Conservation (phyloP, 164 flowering plant genomes). For the Vitis rotundifolia region DNA sequence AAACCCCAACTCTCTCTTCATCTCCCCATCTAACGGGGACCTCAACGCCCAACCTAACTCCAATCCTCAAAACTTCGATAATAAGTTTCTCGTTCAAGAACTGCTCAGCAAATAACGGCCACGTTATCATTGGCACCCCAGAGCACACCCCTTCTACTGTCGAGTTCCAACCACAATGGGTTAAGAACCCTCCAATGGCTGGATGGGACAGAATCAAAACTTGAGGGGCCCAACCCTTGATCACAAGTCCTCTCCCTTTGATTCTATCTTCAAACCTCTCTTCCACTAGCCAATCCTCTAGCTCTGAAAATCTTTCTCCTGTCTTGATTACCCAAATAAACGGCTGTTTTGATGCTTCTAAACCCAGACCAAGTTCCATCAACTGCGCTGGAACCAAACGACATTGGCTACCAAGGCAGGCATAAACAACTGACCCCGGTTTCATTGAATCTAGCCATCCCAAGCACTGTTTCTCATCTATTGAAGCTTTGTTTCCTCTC, state of each 20-base stretch:
- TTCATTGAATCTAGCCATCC: constrained; percentile 39
- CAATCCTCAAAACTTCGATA: constrained; percentile 40
- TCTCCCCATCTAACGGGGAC: constrained; percentile 34
- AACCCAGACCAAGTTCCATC: constrained; percentile 41
- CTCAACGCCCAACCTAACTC: constrained; percentile 43
- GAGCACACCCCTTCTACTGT: constrained; percentile 47
- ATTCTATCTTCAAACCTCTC: constrained; percentile 47
- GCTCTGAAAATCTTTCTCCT: constrained; percentile 15
- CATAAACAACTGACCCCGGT: constrained; percentile 44
- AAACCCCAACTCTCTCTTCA: constrained; percentile 40
- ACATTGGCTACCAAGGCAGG: constrained; percentile 47
- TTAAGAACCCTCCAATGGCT: constrained; percentile 54
- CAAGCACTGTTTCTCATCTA: constrained; percentile 19
- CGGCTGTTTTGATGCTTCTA: constrained; percentile 40
- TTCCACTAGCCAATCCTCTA: constrained; percentile 42
- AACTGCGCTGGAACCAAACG: constrained; percentile 27
- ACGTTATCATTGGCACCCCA: constrained; percentile 62
- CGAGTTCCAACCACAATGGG: constrained; percentile 80
- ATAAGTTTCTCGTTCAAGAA: constrained; percentile 56
- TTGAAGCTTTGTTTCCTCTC: constrained; percentile 40
- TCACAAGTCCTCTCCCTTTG: constrained; percentile 48
- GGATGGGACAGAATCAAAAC: constrained; percentile 53
- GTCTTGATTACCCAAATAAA: constrained; percentile 48
- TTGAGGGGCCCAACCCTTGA: constrained; percentile 77
- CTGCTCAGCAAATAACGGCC: constrained; percentile 66